Evolutionary conservation across 139 green algal genomes (phyloP).

Genomic region (Chlamydomonas incerta): DNA sequence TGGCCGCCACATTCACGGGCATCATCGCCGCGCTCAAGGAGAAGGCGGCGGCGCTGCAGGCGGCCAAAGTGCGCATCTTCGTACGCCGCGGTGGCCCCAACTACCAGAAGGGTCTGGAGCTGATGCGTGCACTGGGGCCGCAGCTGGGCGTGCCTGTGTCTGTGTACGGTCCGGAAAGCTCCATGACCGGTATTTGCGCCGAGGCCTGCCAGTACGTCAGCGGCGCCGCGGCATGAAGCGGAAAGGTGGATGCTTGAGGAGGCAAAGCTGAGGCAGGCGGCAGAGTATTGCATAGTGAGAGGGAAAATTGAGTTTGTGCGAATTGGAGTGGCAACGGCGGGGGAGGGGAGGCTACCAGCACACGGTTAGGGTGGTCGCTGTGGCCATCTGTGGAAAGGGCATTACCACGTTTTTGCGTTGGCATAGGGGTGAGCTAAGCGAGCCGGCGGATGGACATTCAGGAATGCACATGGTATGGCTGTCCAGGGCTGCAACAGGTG

Average conservation of each 20-base stretch:
- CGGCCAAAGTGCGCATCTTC: constrained; percentile 86
- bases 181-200: constrained; percentile 94
- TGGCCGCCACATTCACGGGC: constrained; percentile 94
- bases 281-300: too few relatives aligned
- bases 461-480: too few relatives aligned
- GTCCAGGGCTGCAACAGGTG: too few relatives aligned
- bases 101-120: constrained; percentile 81
- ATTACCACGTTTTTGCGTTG: too few relatives aligned
- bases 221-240: not conserved
- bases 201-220: constrained; percentile 85
- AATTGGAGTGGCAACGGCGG: too few relatives aligned
- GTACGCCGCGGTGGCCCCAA: constrained; percentile 93
- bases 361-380: too few relatives aligned
- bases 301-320: too few relatives aligned
- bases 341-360: too few relatives aligned
- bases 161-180: constrained; percentile 89
- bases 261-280: too few relatives aligned
- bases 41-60: constrained; percentile 55
- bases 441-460: too few relatives aligned
- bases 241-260: not conserved
- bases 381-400: too few relatives aligned
- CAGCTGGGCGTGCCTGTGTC: constrained; percentile 77
- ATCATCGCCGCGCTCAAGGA: constrained; percentile 88
- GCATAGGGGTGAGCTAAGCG: too few relatives aligned
- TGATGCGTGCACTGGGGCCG: constrained; percentile 79